Conservation (phyloP, 192 early-diverging fungal genomes). For the Radiomyces spectabilis region DNA sequence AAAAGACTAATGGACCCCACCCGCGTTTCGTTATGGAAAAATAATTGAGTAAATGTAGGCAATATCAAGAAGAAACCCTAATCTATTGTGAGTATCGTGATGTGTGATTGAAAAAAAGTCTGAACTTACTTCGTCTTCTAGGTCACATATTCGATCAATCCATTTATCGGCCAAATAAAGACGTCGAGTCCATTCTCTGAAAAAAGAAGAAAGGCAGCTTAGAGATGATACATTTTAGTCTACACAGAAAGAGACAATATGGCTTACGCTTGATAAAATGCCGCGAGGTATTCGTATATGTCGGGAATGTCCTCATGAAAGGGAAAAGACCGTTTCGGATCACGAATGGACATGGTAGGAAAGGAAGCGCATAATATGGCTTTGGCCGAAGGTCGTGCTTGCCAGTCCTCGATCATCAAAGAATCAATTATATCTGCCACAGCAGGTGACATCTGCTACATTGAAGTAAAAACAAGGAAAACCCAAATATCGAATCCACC, state of each 20-base stretch:
- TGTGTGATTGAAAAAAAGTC: background rate
- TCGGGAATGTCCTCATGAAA: conserved; percentile 40
- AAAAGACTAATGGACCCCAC: conserved; percentile 40
- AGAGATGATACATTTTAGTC: background rate
- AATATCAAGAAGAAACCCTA: conserved; percentile 48
- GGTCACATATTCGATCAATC: conserved; percentile 38
- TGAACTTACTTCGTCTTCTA: conserved; percentile 25
- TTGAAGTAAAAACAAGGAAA: background rate
- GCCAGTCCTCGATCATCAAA: conserved; percentile 37
- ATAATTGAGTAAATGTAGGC: conserved; percentile 44
- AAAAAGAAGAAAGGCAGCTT: background rate
- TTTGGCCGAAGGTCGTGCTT: conserved; percentile 37
- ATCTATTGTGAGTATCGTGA: background rate
- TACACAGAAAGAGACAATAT: background rate
- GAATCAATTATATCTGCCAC: conserved; percentile 35
- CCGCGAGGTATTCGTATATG: conserved; percentile 49
- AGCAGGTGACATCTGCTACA: conserved; percentile 33
- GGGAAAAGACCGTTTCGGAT: conserved; percentile 33
- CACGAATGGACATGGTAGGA: conserved; percentile 31
- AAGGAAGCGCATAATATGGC: conserved; percentile 40
- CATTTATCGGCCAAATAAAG: conserved; percentile 40
- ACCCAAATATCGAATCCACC: background rate
- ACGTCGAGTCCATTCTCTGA: conserved; percentile 17
- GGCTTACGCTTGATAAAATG: conserved; percentile 41
- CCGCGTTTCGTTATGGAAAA: conserved; percentile 35